Conservation (phyloP, 1,284 basidiomycete species). For the Moesziomyces sp. region DNA sequence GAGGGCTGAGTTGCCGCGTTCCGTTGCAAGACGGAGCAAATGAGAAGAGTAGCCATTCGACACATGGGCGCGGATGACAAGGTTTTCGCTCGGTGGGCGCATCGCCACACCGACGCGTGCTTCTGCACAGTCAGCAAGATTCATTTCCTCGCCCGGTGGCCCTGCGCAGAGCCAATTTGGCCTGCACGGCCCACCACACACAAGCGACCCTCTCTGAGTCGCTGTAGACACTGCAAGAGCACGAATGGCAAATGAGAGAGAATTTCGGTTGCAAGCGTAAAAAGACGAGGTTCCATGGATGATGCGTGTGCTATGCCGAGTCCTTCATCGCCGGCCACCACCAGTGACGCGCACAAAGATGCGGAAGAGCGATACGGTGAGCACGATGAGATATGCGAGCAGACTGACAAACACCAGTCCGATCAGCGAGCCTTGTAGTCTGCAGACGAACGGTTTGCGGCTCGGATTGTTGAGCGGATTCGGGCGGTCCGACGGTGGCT, state of each 20-base stretch:
- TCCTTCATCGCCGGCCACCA: conserved; percentile 16
- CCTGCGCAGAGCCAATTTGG: no score
- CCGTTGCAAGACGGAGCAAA: not conserved
- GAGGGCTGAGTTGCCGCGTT: not conserved
- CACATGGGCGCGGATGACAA: not conserved
- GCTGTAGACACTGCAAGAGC: no score
- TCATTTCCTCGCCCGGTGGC: no score
- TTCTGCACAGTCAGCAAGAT: no score
- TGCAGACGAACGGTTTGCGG: conserved; percentile 72
- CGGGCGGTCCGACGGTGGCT: conserved; percentile 63
- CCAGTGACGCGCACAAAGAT: conserved; percentile 57
- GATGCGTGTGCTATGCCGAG: not conserved
- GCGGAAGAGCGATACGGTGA: conserved; percentile 61
- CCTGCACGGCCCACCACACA: no score
- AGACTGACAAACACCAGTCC: conserved; percentile 71
- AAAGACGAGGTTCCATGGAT: not conserved
- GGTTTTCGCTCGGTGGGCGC: no score
- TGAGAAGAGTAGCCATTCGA: not conserved
- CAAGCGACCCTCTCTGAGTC: no score
- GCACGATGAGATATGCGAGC: conserved; percentile 61
- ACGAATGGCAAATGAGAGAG: no score
- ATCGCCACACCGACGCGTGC: no score
- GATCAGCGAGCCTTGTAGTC: conserved; percentile 69
- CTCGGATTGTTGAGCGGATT: conserved; percentile 53
- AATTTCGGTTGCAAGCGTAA: no score